Conservation (phyloP, 1,284 basidiomycete species). For the Ceratobasidium sp. region DNA sequence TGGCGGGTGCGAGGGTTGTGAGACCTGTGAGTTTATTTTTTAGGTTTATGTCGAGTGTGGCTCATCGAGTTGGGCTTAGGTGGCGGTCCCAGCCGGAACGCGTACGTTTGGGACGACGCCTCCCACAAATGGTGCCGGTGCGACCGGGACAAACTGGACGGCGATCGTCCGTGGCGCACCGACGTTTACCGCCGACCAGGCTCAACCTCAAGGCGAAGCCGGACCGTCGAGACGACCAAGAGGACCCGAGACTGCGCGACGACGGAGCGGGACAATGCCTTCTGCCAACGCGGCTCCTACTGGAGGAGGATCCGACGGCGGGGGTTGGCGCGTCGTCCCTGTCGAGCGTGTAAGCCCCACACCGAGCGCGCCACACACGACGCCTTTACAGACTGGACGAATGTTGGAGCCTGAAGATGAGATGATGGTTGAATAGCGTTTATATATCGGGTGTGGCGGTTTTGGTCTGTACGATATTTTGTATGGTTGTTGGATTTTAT, state of each 20-base stretch:
- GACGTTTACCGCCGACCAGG: not conserved
- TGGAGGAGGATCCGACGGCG: not conserved
- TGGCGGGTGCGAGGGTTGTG: not conserved
- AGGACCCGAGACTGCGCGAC: constrained; percentile 20
- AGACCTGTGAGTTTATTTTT: constrained; percentile 12
- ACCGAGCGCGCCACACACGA: constrained; percentile 39
- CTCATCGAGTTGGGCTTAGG: not conserved
- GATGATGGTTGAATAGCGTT: constrained; percentile 14
- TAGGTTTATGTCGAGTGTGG: no score
- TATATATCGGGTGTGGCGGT: not conserved
- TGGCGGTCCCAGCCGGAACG: not conserved
- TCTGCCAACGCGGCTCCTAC: not conserved
- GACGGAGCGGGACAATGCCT: constrained; percentile 28
- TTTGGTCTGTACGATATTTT: constrained; percentile 6
- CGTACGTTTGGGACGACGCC: not conserved
- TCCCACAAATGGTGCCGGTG: not conserved
- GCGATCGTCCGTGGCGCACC: not conserved
- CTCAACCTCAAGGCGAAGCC: constrained; percentile 9
- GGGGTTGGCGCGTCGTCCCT: constrained; percentile 17
- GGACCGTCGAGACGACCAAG: constrained; percentile 29
- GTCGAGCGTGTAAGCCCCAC: constrained; percentile 17
- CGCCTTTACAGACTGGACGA: not conserved
- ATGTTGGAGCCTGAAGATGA: constrained; percentile 28
- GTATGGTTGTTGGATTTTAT: constrained; percentile 17
- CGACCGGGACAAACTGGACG: constrained; percentile 2